These are phyloP conservation scores for Myxozyma vanderwaltii DNA, from an alignment of 805 yeast genomes.

Conservation along the genomic window DNA sequence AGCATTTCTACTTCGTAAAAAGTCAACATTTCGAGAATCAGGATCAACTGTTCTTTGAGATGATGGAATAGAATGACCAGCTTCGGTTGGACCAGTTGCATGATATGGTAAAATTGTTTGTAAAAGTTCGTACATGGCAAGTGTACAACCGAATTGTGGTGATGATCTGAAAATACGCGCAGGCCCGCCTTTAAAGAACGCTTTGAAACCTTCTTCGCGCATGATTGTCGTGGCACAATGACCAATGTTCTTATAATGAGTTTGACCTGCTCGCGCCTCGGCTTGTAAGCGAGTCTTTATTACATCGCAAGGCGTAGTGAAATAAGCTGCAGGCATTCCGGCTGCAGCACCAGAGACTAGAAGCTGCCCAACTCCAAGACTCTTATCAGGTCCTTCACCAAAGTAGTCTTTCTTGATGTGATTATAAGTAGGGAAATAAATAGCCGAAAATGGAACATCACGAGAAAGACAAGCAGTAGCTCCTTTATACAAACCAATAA, in stretches of 20 bases:
- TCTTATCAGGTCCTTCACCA: conserved; percentile 75
- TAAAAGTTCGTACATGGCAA: conserved; percentile 94
- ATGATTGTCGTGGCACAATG: conserved; percentile 77
- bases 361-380: conserved; percentile 79
- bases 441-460: conserved; percentile 96
- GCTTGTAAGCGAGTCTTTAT: conserved; percentile 93
- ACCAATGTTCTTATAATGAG: conserved; percentile 70
- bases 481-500: conserved; percentile 87
- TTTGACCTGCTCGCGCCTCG: conserved; percentile 74
- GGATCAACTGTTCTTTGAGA: conserved; percentile 36
- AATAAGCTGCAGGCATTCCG: conserved; percentile 96
- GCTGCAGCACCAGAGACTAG: conserved; percentile 89
- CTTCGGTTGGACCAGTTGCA: conserved; percentile 46
- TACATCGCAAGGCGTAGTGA: conserved; percentile 96
- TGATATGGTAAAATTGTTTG: conserved; percentile 73
- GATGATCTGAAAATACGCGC: conserved; percentile 94
- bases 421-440: conserved; percentile 95
- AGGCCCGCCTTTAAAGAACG: conserved; percentile 94
- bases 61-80: conserved; percentile 48
- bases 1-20: conserved; percentile 47
- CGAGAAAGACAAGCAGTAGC: conserved; percentile 87
- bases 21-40: conserved; percentile 42
- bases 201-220: conserved; percentile 78
- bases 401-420: conserved; percentile 82
- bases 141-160: conserved; percentile 96